A percentile compares a stretch with the other conserved stretches of the same genome.
Evolutionary conservation across 805 yeast genomes (phyloP).

Genomic region (Candida quercuum): DNA sequence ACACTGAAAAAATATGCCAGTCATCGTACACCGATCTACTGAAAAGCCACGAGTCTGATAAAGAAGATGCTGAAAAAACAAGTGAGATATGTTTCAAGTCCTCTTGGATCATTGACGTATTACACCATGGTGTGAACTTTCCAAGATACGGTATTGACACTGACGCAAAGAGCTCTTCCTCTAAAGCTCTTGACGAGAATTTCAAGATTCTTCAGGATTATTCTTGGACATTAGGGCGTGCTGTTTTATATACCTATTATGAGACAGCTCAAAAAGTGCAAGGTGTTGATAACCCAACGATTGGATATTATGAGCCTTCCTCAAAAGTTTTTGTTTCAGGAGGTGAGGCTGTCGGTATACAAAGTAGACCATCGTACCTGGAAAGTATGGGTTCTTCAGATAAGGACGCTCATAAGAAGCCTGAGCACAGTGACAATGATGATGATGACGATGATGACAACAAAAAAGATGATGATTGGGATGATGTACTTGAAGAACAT

Average conservation of each 20-base stretch:
- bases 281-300: constrained; percentile 13
- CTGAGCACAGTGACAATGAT: constrained; percentile 23
- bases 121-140: constrained; percentile 23
- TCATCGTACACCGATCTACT: constrained; percentile 12
- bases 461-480: constrained; percentile 36
- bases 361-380: constrained; percentile 38
- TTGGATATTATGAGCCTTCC: constrained; percentile 46
- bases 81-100: constrained; percentile 57
- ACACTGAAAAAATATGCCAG: constrained; percentile 44
- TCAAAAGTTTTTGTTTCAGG: constrained; percentile 46
- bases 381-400: not conserved
- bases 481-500: constrained; percentile 25
- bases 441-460: constrained; percentile 21
- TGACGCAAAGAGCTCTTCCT: constrained; percentile 11
- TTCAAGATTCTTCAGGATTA: constrained; percentile 41
- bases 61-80: constrained; percentile 38
- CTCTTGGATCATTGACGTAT: constrained; percentile 49
- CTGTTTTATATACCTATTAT: constrained; percentile 54
- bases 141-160: constrained; percentile 43
- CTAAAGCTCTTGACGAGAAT: constrained; percentile 21
- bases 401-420: constrained; percentile 20
- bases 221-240: constrained; percentile 57
- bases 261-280: constrained; percentile 32
- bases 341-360: constrained; percentile 40
- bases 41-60: constrained; percentile 12